phyloP scores from a whole-genome alignment of 345 rosid species.

The Ailanthus altissimus region DNA sequence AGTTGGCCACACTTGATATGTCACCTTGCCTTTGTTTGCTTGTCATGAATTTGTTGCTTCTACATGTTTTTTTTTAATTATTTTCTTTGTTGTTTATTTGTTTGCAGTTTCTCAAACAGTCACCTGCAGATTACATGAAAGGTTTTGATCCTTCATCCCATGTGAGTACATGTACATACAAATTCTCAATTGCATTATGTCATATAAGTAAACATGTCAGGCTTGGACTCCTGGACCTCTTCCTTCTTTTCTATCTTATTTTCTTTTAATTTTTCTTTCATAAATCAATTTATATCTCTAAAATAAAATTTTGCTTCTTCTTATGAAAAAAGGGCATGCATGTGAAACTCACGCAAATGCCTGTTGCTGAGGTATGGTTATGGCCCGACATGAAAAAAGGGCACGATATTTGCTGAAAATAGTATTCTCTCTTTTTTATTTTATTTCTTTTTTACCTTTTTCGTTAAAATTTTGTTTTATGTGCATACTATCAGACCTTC shows the following conservation, averaged over 20 bases:
- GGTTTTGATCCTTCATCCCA: slow-evolving; percentile 74
- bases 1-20: slow-evolving; percentile 2
- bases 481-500: slow-evolving; percentile 48
- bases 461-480: slow-evolving; percentile 17
- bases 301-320: not conserved
- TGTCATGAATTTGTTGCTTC: slow-evolving; percentile 6
- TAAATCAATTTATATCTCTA: not conserved
- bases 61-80: slow-evolving; percentile 1
- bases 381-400: too few species aligned
- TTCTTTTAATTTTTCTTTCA: too few species aligned
- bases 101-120: slow-evolving; percentile 72
- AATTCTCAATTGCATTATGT: not conserved
- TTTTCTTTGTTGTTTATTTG: slow-evolving; percentile 13
- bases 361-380: slow-evolving; percentile 15
- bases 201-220: slow-evolving; percentile 12
- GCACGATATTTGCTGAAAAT: not conserved
- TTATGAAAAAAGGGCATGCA: not conserved
- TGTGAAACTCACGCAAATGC: slow-evolving; percentile 5
- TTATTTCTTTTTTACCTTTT: not conserved
- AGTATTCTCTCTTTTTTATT: not conserved
- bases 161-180: slow-evolving; percentile 50
- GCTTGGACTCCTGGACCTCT: not conserved
- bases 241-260: not conserved
- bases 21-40: slow-evolving; percentile 4
- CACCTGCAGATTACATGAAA: slow-evolving; percentile 66